Conservation (phyloP, 257 asterid genomes). For the Solanum paucissectum region DNA sequence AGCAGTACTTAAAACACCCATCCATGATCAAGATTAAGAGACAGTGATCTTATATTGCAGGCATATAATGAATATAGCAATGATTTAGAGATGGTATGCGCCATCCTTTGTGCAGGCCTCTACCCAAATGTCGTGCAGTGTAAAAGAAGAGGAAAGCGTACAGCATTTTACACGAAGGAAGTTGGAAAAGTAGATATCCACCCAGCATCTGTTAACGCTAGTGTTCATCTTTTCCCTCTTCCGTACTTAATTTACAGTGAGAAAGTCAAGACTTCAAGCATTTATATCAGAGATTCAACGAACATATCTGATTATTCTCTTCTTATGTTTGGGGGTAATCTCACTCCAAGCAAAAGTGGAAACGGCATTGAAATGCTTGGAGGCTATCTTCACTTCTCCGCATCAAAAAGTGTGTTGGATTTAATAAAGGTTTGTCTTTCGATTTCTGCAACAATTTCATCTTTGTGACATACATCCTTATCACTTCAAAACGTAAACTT, state of each 20-base stretch:
- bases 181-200: constrained; percentile 88
- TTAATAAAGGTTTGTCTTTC: constrained; percentile 41
- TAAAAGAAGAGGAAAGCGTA: constrained; percentile 86
- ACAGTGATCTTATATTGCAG: constrained; percentile 26
- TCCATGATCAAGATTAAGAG: neutral
- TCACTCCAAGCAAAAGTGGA: constrained; percentile 55
- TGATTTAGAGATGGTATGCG: constrained; percentile 92
- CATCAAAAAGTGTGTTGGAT: constrained; percentile 66
- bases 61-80: constrained; percentile 59
- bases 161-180: constrained; percentile 70
- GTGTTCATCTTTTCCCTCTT: constrained; percentile 71
- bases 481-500: neutral
- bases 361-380: constrained; percentile 95
- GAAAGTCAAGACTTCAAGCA: constrained; percentile 72
- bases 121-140: constrained; percentile 97
- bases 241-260: constrained; percentile 88
- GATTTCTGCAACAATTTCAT: neutral
- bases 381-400: constrained; percentile 92
- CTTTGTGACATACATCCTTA: neutral
- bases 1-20: neutral
- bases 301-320: constrained; percentile 88
- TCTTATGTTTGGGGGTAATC: constrained; percentile 94
- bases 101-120: constrained; percentile 91
- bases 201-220: constrained; percentile 88
- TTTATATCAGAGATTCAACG: constrained; percentile 74